phyloP scores from a whole-genome alignment of 2,329 filamentous ascomycete genomes.

The Calonectria crousiana region DNA sequence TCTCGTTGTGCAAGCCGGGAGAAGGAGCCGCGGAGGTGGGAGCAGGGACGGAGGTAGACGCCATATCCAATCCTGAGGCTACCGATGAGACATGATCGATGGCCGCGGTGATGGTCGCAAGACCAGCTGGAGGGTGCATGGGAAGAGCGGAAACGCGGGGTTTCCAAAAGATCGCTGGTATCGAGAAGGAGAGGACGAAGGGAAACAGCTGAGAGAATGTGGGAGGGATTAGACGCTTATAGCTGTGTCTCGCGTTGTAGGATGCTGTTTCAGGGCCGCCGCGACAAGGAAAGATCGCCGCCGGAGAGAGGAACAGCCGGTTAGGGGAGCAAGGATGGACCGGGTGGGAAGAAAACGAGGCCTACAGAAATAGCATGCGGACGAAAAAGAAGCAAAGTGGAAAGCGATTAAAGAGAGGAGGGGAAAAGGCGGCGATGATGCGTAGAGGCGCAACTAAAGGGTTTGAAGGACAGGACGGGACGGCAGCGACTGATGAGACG shows the following conservation, averaged over 20 bases:
- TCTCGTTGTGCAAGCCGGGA: conserved; percentile 52
- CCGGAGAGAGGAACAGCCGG: conserved; percentile 12
- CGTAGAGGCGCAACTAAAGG: background rate
- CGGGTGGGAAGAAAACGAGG: background rate
- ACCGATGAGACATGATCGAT: conserved; percentile 40
- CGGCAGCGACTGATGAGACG: background rate
- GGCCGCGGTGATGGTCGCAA: conserved; percentile 33
- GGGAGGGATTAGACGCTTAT: background rate
- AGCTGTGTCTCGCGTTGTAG: conserved; percentile 8
- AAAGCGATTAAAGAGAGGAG: background rate
- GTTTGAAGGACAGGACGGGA: background rate
- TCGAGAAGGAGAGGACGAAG: background rate
- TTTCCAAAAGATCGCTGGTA: conserved; percentile 7
- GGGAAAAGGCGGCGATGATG: background rate
- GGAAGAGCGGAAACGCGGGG: conserved; percentile 10
- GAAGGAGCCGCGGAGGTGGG: conserved; percentile 44
- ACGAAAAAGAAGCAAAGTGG: background rate
- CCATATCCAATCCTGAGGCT: conserved; percentile 41
- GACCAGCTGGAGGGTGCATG: conserved; percentile 40
- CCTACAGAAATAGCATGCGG: background rate
- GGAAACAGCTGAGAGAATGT: background rate
- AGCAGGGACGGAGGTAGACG: conserved; percentile 46
- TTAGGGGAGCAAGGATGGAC: background rate
- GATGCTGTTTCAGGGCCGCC: conserved; percentile 20
- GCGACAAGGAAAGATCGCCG: conserved; percentile 23